These are phyloP conservation scores for Neurospora hispaniola DNA, from an alignment of 495 filamentous ascomycete species.

Conservation along the genomic window DNA sequence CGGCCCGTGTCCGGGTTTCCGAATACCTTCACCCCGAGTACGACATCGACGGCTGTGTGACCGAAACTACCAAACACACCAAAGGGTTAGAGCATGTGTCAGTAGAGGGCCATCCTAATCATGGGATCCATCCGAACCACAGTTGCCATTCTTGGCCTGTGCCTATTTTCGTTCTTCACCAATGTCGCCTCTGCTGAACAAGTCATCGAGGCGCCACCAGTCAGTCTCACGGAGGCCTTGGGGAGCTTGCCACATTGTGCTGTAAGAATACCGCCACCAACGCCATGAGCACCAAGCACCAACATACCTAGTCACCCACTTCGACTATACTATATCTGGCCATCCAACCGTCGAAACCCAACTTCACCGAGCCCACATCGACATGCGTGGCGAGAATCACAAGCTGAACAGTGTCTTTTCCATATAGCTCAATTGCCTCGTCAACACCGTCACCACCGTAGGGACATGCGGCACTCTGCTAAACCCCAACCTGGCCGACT, in stretches of 20 bases:
- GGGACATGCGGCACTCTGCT: slow-evolving; percentile 7
- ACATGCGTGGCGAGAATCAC: background rate
- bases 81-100: background rate
- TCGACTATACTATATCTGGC: background rate
- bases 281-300: background rate
- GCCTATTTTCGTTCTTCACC: background rate
- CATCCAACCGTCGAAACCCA: background rate
- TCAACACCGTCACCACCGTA: background rate
- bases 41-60: background rate
- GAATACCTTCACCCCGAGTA: background rate
- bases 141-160: slow-evolving; percentile 7
- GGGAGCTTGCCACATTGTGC: slow-evolving; percentile 3
- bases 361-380: background rate
- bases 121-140: slow-evolving; percentile 6
- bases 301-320: background rate
- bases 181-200: background rate
- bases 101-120: background rate
- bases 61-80: background rate
- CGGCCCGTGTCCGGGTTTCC: background rate
- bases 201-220: background rate
- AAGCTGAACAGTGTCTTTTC: slow-evolving; percentile 1
- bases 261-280: slow-evolving; percentile 1
- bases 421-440: slow-evolving; percentile 4
- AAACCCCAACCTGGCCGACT: slow-evolving; percentile 4
- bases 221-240: background rate